Base-by-base conservation (phyloP, 129 eudicot genomes). In the Centrapalus pauciflorus region DNA sequence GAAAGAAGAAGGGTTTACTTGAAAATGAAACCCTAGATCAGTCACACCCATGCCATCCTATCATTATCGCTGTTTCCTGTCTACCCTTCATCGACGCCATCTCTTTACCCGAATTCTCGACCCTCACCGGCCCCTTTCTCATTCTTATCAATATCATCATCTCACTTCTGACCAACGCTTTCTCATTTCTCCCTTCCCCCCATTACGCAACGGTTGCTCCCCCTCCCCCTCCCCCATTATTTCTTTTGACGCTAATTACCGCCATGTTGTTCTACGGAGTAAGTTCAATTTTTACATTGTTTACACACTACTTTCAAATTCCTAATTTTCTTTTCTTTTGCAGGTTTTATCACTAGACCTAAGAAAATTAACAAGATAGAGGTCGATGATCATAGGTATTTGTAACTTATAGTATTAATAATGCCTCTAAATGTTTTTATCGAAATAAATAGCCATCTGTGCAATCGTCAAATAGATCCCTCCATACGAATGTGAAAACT, bases 381-480 rank as follows among this genome's bases (percentile, higher is more conserved):
- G 78, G 87, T 85, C 0, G 87, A 76, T 61, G 95, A 92, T 77
- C 98, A 88, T 59, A 86, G 98, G 98, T 92, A 83, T 23, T 2
- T 29, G 27, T 57, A 28, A 27, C 40, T 60, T 16, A 46, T 50
- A 26, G 4, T 23, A 5, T 28, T 24, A 2, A 9, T 50, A 11
- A 7, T 26, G 2, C n/a, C 58, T 43, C 58, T 43, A 9, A 43
- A 3, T n/a, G n/a, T n/a, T n/a, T n/a, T n/a, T n/a, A n/a, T 58
- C 28, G 33, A 8, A 27, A 13, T n/a, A 55, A 4, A 28, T 30
- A 23, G 7, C 35, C 6, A 13, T 11, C 25, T 37, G 17, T 28
- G n/a, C n/a, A n/a, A n/a, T n/a, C n/a, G n/a, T n/a, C n/a, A n/a
- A n/a, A n/a, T n/a, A n/a, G 23, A 14, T 35, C 7, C 27, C 35